Conservation (phyloP, 1,139 yeast genomes). For the Candida pseudoviswanathii region DNA sequence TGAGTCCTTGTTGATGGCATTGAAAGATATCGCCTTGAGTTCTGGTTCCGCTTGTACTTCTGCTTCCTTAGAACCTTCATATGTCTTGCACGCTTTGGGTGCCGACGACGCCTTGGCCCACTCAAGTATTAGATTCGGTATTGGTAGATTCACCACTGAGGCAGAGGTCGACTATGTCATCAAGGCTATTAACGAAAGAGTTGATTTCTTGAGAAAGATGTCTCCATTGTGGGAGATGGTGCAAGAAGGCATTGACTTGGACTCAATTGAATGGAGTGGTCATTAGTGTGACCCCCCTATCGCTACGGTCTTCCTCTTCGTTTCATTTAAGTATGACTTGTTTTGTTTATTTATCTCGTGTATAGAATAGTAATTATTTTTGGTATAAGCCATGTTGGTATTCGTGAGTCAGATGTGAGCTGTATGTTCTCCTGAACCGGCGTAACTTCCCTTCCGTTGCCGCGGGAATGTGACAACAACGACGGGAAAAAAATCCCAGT, state of each 20-base stretch:
- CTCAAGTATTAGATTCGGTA: slow-evolving; percentile 94
- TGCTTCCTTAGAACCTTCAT: slow-evolving; percentile 96
- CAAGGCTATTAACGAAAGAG: slow-evolving; percentile 85
- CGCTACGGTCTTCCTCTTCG: background rate
- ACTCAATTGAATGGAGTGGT: slow-evolving; percentile 96
- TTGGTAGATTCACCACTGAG: slow-evolving; percentile 96
- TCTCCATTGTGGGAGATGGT: slow-evolving; percentile 99
- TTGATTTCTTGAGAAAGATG: slow-evolving; percentile 85
- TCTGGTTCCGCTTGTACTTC: slow-evolving; percentile 99
- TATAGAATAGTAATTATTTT: background rate
- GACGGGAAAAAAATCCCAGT: background rate
- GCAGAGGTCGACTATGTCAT: slow-evolving; percentile 93
- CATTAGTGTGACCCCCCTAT: slow-evolving; percentile 40
- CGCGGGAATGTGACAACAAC: background rate
- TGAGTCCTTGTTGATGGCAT: slow-evolving; percentile 95
- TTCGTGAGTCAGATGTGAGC: background rate
- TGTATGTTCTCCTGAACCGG: slow-evolving; percentile 1
- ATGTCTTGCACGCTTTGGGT: slow-evolving; percentile 94
- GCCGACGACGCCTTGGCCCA: slow-evolving; percentile 99
- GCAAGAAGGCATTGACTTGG: slow-evolving; percentile 94
- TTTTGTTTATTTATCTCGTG: background rate
- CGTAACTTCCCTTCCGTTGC: background rate
- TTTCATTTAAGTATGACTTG: background rate
- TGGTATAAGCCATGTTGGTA: background rate
- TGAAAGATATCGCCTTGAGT: slow-evolving; percentile 92